These are phyloP conservation scores for Serendipita sp. DNA, from an alignment of 768 basidiomycete genomes.

Conservation along the genomic window DNA sequence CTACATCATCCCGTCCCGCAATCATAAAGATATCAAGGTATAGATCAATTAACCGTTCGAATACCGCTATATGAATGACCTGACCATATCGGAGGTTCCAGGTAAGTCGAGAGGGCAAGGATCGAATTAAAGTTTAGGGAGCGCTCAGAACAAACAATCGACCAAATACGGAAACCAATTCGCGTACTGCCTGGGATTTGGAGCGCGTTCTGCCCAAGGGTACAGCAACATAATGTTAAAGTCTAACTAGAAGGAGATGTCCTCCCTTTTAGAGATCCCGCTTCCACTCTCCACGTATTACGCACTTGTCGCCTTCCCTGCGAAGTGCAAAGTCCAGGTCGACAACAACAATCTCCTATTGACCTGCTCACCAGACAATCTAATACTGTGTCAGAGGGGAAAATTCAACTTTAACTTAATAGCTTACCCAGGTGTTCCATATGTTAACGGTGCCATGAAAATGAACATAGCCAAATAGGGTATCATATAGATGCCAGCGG, in stretches of 20 bases:
- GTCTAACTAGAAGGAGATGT: not conserved
- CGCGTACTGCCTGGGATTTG: not conserved
- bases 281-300: not conserved
- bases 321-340: constrained; percentile 91
- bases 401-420: constrained; percentile 3
- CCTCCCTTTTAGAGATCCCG: not conserved
- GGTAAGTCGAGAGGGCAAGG: not conserved
- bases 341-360: constrained; percentile 68
- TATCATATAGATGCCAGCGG: constrained; percentile 39
- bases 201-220: not conserved
- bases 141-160: too few relatives aligned
- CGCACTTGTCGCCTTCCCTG: constrained; percentile 15
- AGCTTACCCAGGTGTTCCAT: constrained; percentile 85
- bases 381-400: constrained; percentile 20
- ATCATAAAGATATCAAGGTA: not conserved
- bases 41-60: not conserved
- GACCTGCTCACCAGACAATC: constrained; percentile 72
- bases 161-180: not conserved
- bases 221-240: not conserved
- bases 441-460: constrained; percentile 81
- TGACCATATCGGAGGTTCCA: constrained; percentile 1
- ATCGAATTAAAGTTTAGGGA: not conserved
- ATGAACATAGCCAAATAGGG: constrained; percentile 48
- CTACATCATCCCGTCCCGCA: constrained; percentile 19
- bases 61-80: not conserved